Percentiles rank a stretch among this genome's conserved stretches.
These are phyloP conservation scores for Pleurotus platypus DNA, from an alignment of 768 basidiomycete genomes.

Conservation along the genomic window DNA sequence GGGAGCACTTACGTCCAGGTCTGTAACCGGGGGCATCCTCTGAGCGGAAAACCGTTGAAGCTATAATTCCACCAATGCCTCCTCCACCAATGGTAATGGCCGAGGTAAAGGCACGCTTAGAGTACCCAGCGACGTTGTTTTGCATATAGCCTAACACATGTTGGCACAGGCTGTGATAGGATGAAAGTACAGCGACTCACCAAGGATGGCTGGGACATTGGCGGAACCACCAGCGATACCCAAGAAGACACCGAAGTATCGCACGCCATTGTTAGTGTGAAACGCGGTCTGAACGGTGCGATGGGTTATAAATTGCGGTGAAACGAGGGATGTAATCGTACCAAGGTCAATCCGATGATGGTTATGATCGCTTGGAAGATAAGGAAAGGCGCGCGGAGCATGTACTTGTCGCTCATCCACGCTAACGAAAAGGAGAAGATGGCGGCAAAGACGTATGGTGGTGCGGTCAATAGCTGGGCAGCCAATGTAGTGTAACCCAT, in stretches of 20 bases:
- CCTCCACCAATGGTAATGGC: slow-evolving; percentile 31
- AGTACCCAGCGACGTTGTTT: slow-evolving; percentile 32
- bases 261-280: slow-evolving; percentile 3
- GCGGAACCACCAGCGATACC: slow-evolving; percentile 30
- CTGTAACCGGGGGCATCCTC: slow-evolving; percentile 28
- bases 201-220: slow-evolving; percentile 31
- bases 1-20: neutral
- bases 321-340: neutral
- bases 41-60: slow-evolving; percentile 32
- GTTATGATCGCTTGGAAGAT: slow-evolving; percentile 26
- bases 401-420: slow-evolving; percentile 32
- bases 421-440: slow-evolving; percentile 32
- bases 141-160: slow-evolving; percentile 1
- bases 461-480: slow-evolving; percentile 30
- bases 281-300: neutral
- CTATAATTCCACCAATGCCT: slow-evolving; percentile 36
- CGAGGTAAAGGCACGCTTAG: slow-evolving; percentile 35
- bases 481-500: slow-evolving; percentile 28
- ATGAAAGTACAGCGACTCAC: slow-evolving; percentile 31
- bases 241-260: slow-evolving; percentile 25
- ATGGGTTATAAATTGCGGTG: neutral
- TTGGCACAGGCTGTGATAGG: neutral
- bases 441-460: slow-evolving; percentile 30
- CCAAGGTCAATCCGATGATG: slow-evolving; percentile 28
- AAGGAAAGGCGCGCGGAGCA: slow-evolving; percentile 29